These are phyloP conservation scores for Botrytis pseudocinerea DNA, from an alignment of 2,329 filamentous ascomycete species.

Conservation along the genomic window DNA sequence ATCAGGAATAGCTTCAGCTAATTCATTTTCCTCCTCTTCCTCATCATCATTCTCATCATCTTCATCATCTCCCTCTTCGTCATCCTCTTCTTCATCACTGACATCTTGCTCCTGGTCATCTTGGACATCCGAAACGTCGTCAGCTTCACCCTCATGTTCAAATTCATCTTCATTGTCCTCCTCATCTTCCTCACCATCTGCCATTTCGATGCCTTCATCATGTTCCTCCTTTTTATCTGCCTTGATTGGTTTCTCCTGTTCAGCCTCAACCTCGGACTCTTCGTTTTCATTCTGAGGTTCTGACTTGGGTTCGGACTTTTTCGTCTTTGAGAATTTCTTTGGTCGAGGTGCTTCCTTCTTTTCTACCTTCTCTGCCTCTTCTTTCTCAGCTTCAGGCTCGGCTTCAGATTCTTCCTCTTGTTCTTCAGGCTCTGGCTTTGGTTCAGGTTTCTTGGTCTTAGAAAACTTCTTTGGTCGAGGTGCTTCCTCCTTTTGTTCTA, in stretches of 20 bases:
- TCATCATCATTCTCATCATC: constrained; percentile 18
- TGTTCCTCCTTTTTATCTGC: constrained; percentile 7
- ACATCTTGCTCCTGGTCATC: constrained; percentile 17
- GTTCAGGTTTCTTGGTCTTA: not conserved
- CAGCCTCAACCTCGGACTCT: not conserved
- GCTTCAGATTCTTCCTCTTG: not conserved
- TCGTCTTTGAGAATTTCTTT: too few relatives aligned
- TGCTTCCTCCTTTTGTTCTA: constrained; percentile 42
- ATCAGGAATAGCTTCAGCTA: constrained; percentile 8
- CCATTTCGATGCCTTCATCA: constrained; percentile 20
- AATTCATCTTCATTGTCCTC: constrained; percentile 7
- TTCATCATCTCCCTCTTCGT: constrained; percentile 1
- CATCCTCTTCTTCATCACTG: constrained; percentile 5
- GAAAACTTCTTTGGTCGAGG: constrained; percentile 8
- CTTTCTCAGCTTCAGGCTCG: too few relatives aligned
- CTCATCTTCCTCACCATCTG: constrained; percentile 15
- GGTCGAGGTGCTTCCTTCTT: too few relatives aligned
- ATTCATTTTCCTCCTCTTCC: constrained; percentile 3
- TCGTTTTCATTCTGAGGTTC: too few relatives aligned
- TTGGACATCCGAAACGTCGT: not conserved
- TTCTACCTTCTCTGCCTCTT: too few relatives aligned
- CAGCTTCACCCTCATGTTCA: not conserved
- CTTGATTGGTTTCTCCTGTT: constrained; percentile 2
- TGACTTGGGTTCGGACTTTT: too few relatives aligned
- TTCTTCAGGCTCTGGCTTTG: not conserved